Conservation (phyloP, 2,329 filamentous ascomycete species). For the Helotiales sp. region DNA sequence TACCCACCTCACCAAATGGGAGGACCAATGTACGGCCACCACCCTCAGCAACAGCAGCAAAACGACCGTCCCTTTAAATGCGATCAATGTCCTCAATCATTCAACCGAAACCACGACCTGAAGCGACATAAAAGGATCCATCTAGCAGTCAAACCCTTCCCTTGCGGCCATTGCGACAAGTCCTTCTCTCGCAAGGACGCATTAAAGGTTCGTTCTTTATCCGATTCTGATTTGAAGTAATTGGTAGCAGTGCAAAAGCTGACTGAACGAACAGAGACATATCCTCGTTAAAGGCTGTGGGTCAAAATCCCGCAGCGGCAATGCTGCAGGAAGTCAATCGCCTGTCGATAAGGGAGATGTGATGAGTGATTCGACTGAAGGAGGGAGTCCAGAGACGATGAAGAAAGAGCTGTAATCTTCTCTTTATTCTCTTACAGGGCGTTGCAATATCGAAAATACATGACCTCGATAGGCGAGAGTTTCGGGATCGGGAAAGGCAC, state of each 20-base stretch:
- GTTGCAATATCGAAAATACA: not conserved
- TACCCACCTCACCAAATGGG: conserved; percentile 50
- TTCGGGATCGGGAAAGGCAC: conserved; percentile 2
- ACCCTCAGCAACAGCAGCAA: conserved; percentile 52
- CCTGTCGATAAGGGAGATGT: conserved; percentile 32
- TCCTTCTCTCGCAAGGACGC: conserved; percentile 97
- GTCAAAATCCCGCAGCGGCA: conserved; percentile 16
- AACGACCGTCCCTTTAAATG: conserved; percentile 93
- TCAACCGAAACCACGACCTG: conserved; percentile 94
- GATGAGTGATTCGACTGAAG: conserved; percentile 33
- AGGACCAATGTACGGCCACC: conserved; percentile 59
- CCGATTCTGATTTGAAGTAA: conserved; percentile 19
- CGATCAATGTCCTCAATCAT: conserved; percentile 87
- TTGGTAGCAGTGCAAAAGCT: conserved; percentile 26
- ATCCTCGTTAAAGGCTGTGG: conserved; percentile 69
- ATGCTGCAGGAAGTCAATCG: conserved; percentile 28
- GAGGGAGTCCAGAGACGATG: conserved; percentile 26
- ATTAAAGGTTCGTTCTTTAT: conserved; percentile 71
- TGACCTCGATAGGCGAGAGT: conserved; percentile 3
- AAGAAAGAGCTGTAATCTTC: conserved; percentile 28
- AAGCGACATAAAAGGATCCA: conserved; percentile 97
- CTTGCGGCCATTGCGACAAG: conserved; percentile 89
- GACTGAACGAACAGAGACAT: conserved; percentile 52
- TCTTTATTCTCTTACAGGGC: not conserved
- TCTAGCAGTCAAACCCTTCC: conserved; percentile 91